Conservation (phyloP, 2,329 filamentous ascomycete genomes). For the Cadophora malorum region DNA sequence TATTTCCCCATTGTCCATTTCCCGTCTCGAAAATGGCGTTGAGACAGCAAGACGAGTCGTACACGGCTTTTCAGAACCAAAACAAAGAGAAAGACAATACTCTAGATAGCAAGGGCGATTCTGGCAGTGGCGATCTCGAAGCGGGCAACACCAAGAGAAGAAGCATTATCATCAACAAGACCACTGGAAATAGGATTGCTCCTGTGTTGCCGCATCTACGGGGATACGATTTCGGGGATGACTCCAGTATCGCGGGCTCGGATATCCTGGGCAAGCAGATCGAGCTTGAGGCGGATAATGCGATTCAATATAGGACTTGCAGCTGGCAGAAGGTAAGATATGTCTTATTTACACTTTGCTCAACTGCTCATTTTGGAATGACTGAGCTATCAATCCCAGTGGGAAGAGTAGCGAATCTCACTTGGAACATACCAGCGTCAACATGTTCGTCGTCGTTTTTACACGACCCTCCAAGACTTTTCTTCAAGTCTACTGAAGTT, state of each 20-base stretch:
- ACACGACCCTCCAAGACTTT: no score
- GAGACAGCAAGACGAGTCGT: conserved; percentile 23
- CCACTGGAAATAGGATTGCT: conserved; percentile 39
- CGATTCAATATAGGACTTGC: conserved; percentile 91
- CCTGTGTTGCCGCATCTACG: conserved; percentile 44
- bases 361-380: background rate
- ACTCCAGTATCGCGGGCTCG: conserved; percentile 34
- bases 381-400: background rate
- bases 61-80: conserved; percentile 20
- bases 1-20: conserved; percentile 41
- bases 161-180: conserved; percentile 26
- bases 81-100: conserved; percentile 14
- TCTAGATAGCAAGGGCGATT: conserved; percentile 20
- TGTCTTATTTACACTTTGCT: background rate
- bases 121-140: conserved; percentile 27
- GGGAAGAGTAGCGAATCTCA: background rate
- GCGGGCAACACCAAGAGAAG: conserved; percentile 19
- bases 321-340: conserved; percentile 81
- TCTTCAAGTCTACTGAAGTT: background rate
- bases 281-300: conserved; percentile 75
- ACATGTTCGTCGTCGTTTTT: background rate
- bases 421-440: background rate
- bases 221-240: conserved; percentile 37
- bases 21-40: conserved; percentile 45
- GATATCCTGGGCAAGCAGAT: conserved; percentile 66